A percentile compares a stretch with the other conserved stretches of the same genome.
phyloP scores from a whole-genome alignment of 371 early-diverging fungal genomes.

The Apophysomyces ossiformis region DNA sequence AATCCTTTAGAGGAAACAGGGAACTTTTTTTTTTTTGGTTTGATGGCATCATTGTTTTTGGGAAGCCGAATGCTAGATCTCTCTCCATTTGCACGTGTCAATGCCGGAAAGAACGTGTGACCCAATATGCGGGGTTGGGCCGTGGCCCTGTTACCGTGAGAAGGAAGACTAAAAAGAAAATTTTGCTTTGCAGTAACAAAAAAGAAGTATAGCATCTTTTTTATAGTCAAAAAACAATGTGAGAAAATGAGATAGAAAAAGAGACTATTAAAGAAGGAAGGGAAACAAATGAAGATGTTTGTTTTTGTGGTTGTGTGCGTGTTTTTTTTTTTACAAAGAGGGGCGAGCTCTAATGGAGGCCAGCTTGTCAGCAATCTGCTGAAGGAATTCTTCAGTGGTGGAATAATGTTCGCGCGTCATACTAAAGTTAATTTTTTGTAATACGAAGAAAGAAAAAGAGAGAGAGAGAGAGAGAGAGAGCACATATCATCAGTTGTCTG shows the following conservation, averaged over 20 bases:
- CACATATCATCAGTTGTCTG: constrained; percentile 3
- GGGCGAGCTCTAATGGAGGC: constrained; percentile 52
- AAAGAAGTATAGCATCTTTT: not conserved
- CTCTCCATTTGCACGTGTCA: too few species aligned
- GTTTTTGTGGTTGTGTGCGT: not conserved
- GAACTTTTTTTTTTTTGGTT: too few species aligned
- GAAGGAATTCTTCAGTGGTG: constrained; percentile 82
- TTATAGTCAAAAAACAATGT: not conserved
- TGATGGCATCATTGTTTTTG: too few species aligned
- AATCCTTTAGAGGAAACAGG: too few species aligned
- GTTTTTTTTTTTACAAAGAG: constrained; percentile 4
- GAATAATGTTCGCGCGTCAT: constrained; percentile 77
- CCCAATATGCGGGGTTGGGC: too few species aligned
- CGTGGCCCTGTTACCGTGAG: too few species aligned
- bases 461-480: constrained; percentile 6
- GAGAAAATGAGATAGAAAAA: not conserved
- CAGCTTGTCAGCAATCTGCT: constrained; percentile 73
- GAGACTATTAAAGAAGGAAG: not conserved
- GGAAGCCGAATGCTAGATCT: too few species aligned
- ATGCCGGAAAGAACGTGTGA: too few species aligned
- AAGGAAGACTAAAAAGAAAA: too few species aligned
- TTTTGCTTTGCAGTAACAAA: too few species aligned
- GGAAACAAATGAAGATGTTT: not conserved
- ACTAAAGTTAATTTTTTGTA: constrained; percentile 21
- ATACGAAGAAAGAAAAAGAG: not conserved